phyloP scores from a whole-genome alignment of 2,329 filamentous ascomycete genomes.

The Diaporthe humulicola region DNA sequence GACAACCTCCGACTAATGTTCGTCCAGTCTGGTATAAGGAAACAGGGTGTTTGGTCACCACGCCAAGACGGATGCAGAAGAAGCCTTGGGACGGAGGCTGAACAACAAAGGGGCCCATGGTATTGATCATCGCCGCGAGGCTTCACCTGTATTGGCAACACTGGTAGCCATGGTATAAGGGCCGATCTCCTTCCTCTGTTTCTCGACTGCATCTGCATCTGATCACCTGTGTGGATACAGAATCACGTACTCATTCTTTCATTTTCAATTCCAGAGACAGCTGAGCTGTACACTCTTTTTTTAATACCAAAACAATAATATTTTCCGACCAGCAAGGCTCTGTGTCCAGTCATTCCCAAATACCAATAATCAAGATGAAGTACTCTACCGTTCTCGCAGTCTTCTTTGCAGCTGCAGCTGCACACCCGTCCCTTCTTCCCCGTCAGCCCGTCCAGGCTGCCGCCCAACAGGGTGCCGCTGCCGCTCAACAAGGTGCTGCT shows the following conservation, averaged over 20 bases:
- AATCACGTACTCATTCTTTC: neutral
- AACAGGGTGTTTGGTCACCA: constrained; percentile 17
- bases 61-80: constrained; percentile 21
- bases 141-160: constrained; percentile 18
- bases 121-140: constrained; percentile 4
- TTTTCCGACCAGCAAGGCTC: neutral
- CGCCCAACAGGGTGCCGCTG: neutral
- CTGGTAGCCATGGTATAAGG: constrained; percentile 7
- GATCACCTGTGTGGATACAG: neutral
- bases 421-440: neutral
- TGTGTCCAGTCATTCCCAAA: neutral
- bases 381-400: constrained; percentile 7
- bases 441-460: neutral
- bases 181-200: neutral
- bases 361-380: constrained; percentile 8
- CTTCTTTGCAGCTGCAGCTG: constrained; percentile 12
- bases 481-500: neutral
- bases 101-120: neutral
- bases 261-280: constrained; percentile 16
- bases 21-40: constrained; percentile 3
- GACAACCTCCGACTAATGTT: constrained; percentile 18
- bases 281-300: constrained; percentile 22
- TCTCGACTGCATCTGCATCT: neutral
- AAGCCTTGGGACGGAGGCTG: constrained; percentile 26
- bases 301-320: neutral